Conservation (phyloP, 2,329 filamentous ascomycete species). For the Pseudocercospora crystallina region DNA sequence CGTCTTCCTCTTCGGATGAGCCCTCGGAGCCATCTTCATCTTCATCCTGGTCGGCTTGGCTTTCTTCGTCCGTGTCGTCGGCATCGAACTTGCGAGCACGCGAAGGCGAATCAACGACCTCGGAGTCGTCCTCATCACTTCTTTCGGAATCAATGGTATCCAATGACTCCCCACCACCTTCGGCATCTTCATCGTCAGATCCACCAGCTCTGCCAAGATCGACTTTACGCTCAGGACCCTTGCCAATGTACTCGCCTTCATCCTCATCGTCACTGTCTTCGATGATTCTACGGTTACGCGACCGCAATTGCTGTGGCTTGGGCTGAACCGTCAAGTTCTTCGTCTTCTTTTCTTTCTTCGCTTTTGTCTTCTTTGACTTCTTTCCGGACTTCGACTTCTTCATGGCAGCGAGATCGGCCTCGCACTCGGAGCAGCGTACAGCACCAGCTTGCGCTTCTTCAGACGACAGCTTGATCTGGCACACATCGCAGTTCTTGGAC, state of each 20-base stretch:
- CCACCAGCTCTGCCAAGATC: conserved; percentile 67
- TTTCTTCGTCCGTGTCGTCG: conserved; percentile 23
- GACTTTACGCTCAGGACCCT: conserved; percentile 62
- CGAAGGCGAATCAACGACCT: conserved; percentile 41
- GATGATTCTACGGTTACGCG: conserved; percentile 58
- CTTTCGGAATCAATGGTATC: conserved; percentile 68
- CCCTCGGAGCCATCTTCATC: conserved; percentile 43
- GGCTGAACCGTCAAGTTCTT: conserved; percentile 17
- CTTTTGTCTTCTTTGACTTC: conserved; percentile 21
- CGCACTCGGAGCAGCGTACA: conserved; percentile 71
- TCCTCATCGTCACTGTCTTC: conserved; percentile 62
- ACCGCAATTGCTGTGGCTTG: conserved; percentile 32
- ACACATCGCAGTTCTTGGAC: conserved; percentile 79
- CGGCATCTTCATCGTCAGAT: conserved; percentile 81
- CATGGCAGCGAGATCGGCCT: conserved; percentile 66
- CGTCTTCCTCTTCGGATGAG: conserved; percentile 39
- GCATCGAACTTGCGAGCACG: conserved; percentile 28
- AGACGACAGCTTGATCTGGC: conserved; percentile 65
- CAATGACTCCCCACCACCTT: conserved; percentile 80
- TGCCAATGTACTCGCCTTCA: conserved; percentile 72
- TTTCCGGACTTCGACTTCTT: conserved; percentile 49
- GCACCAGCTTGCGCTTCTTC: conserved; percentile 55
- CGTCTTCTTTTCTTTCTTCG: conserved; percentile 27
- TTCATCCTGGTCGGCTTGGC: conserved; percentile 59
- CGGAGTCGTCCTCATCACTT: conserved; percentile 53